These are phyloP conservation scores for Iberis pinnata DNA, from an alignment of 345 rosid species.

Conservation along the genomic window DNA sequence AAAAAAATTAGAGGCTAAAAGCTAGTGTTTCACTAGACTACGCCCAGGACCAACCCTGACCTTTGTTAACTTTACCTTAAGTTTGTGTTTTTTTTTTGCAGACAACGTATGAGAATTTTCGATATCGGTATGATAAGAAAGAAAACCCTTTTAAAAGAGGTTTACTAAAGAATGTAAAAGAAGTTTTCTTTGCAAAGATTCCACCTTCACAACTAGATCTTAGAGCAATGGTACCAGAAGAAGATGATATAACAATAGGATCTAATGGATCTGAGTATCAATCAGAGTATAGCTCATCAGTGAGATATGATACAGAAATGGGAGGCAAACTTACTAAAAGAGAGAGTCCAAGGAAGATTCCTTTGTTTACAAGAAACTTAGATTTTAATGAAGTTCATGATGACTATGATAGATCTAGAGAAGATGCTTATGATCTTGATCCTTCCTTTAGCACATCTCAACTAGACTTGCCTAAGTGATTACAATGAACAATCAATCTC, in stretches of 20 bases:
- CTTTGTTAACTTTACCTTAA: not conserved
- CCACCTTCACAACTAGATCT: not conserved
- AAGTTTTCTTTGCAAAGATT: not conserved
- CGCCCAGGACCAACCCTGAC: no score
- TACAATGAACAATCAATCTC: not conserved
- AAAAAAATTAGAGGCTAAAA: no score
- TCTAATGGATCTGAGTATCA: not conserved
- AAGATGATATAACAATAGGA: not conserved
- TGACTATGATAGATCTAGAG: not conserved
- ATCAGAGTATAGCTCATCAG: not conserved
- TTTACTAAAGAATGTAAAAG: not conserved
- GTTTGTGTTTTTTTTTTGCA: not conserved
- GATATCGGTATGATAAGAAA: not conserved
- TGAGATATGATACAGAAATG: constrained; percentile 19
- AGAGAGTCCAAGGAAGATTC: constrained; percentile 14
- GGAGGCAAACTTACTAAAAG: constrained; percentile 14
- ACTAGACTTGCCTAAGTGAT: constrained; percentile 9
- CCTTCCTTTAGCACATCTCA: constrained; percentile 18
- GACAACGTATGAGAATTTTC: not conserved
- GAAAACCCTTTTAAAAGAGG: not conserved
- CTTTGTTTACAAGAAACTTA: constrained; percentile 9
- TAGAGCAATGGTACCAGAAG: not conserved
- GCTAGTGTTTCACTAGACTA: no score
- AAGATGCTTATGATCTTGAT: constrained; percentile 6
- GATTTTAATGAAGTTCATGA: constrained; percentile 1